Conservation (phyloP, 768 basidiomycete species). For the Boletus coccyginus region DNA sequence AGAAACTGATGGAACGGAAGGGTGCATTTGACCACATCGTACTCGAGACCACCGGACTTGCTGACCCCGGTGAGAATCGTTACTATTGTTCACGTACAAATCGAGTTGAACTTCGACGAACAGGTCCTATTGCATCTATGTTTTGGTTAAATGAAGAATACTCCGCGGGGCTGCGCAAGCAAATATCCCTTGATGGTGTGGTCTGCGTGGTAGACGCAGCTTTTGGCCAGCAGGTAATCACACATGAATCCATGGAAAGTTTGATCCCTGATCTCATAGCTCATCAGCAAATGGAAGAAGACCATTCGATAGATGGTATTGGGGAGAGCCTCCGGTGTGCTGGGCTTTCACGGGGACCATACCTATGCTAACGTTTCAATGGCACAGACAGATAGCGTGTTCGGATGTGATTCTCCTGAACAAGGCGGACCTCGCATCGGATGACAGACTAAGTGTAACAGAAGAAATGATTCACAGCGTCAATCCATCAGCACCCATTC, state of each 20-base stretch:
- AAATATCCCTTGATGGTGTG: slow-evolving; percentile 83
- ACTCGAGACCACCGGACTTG: slow-evolving; percentile 92
- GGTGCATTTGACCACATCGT: slow-evolving; percentile 94
- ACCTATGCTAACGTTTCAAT: background rate
- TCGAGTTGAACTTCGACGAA: slow-evolving; percentile 1
- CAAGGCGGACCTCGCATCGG: slow-evolving; percentile 75
- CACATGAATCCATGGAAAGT: slow-evolving; percentile 32
- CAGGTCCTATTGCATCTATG: slow-evolving; percentile 83
- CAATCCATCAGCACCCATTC: slow-evolving; percentile 77
- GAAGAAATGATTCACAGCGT: slow-evolving; percentile 65
- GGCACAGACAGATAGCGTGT: slow-evolving; percentile 83
- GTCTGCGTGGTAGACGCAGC: slow-evolving; percentile 90
- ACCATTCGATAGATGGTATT: slow-evolving; percentile 57
- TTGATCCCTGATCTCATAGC: slow-evolving; percentile 1
- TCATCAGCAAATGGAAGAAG: slow-evolving; percentile 82
- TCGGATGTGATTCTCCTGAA: slow-evolving; percentile 92
- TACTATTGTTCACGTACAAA: background rate
- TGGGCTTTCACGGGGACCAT: background rate
- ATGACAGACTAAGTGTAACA: slow-evolving; percentile 42
- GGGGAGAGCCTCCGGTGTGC: slow-evolving; percentile 79
- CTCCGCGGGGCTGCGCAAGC: slow-evolving; percentile 59
- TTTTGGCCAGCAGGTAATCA: slow-evolving; percentile 62
- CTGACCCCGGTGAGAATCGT: slow-evolving; percentile 74
- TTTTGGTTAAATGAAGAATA: slow-evolving; percentile 89
- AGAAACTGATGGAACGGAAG: slow-evolving; percentile 82